phyloP scores from a whole-genome alignment of 257 asterid species.

The Ehretia macrophylla region DNA sequence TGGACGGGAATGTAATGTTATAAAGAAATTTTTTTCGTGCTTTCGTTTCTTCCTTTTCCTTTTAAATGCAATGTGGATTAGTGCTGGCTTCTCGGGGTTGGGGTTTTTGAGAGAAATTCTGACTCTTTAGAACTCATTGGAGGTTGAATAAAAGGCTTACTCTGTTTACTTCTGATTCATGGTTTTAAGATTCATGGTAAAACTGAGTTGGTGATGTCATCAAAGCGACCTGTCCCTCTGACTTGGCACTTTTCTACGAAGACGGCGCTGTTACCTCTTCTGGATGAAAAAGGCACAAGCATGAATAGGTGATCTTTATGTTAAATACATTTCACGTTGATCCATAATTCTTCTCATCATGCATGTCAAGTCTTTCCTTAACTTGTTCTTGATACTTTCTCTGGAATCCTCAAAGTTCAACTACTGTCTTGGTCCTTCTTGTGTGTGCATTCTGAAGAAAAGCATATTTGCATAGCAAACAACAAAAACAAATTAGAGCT shows the following conservation, averaged over 20 bases:
- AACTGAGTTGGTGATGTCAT: constrained; percentile 88
- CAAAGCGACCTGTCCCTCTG: constrained; percentile 96
- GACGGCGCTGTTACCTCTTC: constrained; percentile 76
- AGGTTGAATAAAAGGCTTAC: not conserved
- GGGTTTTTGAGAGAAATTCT: too few species aligned
- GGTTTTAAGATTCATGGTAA: constrained; percentile 84
- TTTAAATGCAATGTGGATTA: too few species aligned
- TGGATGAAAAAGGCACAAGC: constrained; percentile 85
- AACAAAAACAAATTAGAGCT: too few species aligned
- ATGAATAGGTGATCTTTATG: constrained; percentile 65
- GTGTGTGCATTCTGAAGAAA: too few species aligned
- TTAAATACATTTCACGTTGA: not conserved
- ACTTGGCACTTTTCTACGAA: constrained; percentile 92
- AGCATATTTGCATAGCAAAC: too few species aligned
- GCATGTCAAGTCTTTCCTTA: too few species aligned
- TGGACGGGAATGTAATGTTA: not conserved
- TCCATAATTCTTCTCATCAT: too few species aligned
- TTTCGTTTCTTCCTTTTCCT: too few species aligned
- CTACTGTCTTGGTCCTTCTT: too few species aligned
- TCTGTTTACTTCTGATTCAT: constrained; percentile 18
- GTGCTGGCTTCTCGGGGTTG: too few species aligned
- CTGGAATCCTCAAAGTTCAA: too few species aligned
- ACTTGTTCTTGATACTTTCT: too few species aligned
- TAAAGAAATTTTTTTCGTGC: constrained; percentile 14
- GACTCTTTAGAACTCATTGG: not conserved